These are phyloP conservation scores for Mycena albidolilacea DNA, from an alignment of 768 basidiomycete species.

Conservation along the genomic window DNA sequence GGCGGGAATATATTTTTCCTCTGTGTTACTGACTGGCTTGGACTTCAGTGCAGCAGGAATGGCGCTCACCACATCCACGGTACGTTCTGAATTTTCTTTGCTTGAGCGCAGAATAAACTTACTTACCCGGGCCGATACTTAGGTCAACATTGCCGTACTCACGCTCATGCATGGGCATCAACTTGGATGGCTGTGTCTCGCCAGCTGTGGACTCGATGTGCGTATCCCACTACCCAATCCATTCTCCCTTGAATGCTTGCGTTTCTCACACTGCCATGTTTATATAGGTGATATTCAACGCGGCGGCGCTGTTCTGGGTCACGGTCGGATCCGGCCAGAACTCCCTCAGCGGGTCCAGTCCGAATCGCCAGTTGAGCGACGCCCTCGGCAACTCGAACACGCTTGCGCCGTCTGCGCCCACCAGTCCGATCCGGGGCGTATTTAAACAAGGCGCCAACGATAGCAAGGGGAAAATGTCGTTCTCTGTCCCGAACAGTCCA, in stretches of 20 bases:
- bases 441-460: neutral
- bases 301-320: constrained; percentile 65
- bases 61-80: constrained; percentile 64
- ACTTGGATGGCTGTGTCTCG: constrained; percentile 65
- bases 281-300: constrained; percentile 62
- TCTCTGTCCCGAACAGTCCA: neutral
- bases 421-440: neutral
- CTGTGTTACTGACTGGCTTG: constrained; percentile 1
- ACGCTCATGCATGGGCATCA: constrained; percentile 61
- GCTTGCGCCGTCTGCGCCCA: neutral
- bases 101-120: neutral
- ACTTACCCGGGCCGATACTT: neutral
- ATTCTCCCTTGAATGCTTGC: neutral
- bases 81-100: constrained; percentile 37
- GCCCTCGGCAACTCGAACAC: neutral
- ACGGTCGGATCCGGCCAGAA: constrained; percentile 44
- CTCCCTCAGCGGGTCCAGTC: constrained; percentile 5
- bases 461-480: no score
- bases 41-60: constrained; percentile 57
- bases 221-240: constrained; percentile 25
- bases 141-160: constrained; percentile 62
- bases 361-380: neutral
- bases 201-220: constrained; percentile 53
- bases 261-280: neutral
- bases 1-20: neutral